A percentile compares a stretch with the other conserved stretches of the same genome.
Evolutionary conservation across 345 rosid genomes (phyloP).

Genomic region (Jatropha curcas): DNA sequence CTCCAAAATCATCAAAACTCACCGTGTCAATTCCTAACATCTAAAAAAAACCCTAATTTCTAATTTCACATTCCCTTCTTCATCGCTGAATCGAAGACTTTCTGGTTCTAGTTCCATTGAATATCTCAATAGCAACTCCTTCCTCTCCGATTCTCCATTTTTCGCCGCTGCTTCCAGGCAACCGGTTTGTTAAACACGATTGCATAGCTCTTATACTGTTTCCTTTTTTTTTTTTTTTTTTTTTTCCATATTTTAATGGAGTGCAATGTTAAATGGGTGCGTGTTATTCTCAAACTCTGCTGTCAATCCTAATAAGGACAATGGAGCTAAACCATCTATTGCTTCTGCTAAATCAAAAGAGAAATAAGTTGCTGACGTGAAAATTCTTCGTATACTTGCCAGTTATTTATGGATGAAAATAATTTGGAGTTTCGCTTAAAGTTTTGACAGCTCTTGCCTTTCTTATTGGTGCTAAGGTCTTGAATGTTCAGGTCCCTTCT

Average conservation of each 20-base stretch:
- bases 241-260: slow-evolving; percentile 21
- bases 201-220: neutral
- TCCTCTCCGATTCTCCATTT: neutral
- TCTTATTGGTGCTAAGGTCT: slow-evolving; percentile 84
- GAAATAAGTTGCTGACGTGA: slow-evolving; percentile 52
- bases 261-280: slow-evolving; percentile 35
- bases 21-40: too few relatives aligned
- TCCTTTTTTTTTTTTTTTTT: neutral
- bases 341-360: slow-evolving; percentile 5
- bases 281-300: slow-evolving; percentile 50
- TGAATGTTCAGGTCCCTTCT: slow-evolving; percentile 94
- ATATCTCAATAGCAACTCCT: too few relatives aligned
- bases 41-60: too few relatives aligned
- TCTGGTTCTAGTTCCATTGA: too few relatives aligned
- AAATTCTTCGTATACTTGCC: slow-evolving; percentile 75
- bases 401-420: slow-evolving; percentile 83
- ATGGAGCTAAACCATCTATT: slow-evolving; percentile 6
- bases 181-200: slow-evolving; percentile 6
- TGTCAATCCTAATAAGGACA: slow-evolving; percentile 21
- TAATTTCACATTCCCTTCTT: too few relatives aligned
- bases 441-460: slow-evolving; percentile 80
- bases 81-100: too few relatives aligned
- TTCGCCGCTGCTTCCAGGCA: neutral
- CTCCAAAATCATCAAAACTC: too few relatives aligned
- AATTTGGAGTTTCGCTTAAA: slow-evolving; percentile 77